These are phyloP conservation scores for Eimeria brunetti DNA, from an alignment of 169 alveolate genomes.

Conservation along the genomic window DNA sequence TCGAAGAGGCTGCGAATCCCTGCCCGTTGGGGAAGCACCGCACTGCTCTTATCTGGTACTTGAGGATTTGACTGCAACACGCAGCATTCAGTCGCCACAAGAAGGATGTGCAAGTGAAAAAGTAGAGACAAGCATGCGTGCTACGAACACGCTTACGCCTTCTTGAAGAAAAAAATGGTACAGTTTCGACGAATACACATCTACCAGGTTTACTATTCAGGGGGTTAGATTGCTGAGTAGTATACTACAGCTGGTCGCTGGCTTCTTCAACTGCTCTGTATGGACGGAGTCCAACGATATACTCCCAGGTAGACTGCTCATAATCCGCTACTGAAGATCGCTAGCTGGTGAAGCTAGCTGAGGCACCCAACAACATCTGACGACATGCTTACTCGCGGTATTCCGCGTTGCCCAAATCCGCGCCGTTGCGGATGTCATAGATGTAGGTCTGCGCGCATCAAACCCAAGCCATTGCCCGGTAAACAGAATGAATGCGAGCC, in stretches of 20 bases:
- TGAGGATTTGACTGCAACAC: conserved; percentile 82
- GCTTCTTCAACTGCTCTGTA: not conserved
- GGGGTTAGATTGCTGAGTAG: not conserved
- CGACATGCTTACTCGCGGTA: conserved; percentile 74
- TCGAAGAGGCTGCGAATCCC: conserved; percentile 95
- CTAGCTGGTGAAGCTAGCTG: not conserved
- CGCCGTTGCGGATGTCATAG: conserved; percentile 78
- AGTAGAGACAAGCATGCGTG: not conserved
- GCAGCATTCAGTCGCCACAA: not conserved
- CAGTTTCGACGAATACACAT: not conserved
- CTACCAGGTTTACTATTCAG: not conserved
- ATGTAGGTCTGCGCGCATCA: conserved; percentile 73
- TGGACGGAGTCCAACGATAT: not conserved
- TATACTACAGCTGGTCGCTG: not conserved
- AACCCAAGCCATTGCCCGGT: not conserved
- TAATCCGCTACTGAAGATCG: not conserved
- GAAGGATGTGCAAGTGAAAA: not conserved
- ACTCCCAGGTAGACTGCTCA: not conserved
- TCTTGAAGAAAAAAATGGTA: not conserved
- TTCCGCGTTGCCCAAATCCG: conserved; percentile 49
- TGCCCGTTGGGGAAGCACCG: conserved; percentile 93
- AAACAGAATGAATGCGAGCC: not conserved
- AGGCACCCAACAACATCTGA: not conserved
- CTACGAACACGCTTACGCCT: not conserved
- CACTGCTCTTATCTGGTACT: conserved; percentile 91